Evolutionary conservation across 2,329 filamentous ascomycete species (phyloP), one percentile per base, ranked within the genome.

Genomic region (Fusarium albosuccineum): DNA sequence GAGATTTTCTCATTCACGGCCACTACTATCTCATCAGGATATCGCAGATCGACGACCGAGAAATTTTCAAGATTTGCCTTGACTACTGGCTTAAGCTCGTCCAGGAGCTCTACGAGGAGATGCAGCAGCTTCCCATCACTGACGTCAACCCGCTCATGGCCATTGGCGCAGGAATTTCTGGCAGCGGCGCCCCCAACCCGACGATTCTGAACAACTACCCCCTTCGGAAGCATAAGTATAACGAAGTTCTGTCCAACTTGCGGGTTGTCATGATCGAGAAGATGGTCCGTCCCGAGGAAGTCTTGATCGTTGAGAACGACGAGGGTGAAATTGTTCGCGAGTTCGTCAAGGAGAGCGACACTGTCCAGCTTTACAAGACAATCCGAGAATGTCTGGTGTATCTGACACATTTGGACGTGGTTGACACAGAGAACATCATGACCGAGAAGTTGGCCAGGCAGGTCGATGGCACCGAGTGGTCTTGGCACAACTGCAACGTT

Each of bases 1-100:
- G 91, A 70, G 96, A 99, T 75, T 99, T 93, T 79, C 90, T 99
- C 42, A 92, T 93, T 1, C 96, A 99, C 76, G 95, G 93, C 16
- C 96, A 99, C 80, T 98, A 97, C 81, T 99, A 99, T 80, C 89
- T 99, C 13, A 97, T 99, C 75, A 91, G 95, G 66, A 97, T 99
- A 79, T 97, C 94, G 48, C 94, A 99, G 82, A 99, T 99, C 70
- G 96, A 99, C 71, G 97, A 99, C 76, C 91, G 96, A 56, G 96
- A 99, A 79, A 97, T 99, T 68, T 99, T 99, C 88, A 99, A 99
- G 86, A 99, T 99, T 75, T 97, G 93, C 77, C 85, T 99, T 66
- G 97, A 99, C 79, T 99, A 99, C 83, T 99, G 96, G 96, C 96
- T 97, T 37, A 98, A 97, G 81, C 87, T 98, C 51, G 97, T 99